Percentiles rank a stretch among this genome's conserved stretches.
Conservation (phyloP, 805 yeast genomes). For the Cyberlindnera euphorbiae region DNA sequence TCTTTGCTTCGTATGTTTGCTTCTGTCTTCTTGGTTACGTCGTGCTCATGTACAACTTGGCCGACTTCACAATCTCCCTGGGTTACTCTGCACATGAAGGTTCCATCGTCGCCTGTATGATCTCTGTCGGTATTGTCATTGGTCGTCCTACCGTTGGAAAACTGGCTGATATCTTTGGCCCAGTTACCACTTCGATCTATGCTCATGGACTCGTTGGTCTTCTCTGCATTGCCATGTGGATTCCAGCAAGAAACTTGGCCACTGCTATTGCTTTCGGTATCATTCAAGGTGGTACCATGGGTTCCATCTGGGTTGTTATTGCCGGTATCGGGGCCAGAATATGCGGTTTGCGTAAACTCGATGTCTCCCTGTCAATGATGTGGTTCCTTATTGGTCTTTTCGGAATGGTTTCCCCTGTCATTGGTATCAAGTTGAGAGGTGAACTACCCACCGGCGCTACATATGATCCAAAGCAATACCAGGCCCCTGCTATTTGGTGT, state of each 20-base stretch:
- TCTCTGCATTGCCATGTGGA: constrained; percentile 47
- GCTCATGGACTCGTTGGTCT: constrained; percentile 36
- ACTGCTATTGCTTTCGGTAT: constrained; percentile 50
- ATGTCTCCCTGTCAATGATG: constrained; percentile 43
- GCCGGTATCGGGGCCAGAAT: constrained; percentile 49
- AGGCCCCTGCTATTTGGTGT: constrained; percentile 50
- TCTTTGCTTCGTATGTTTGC: constrained; percentile 36
- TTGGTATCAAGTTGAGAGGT: constrained; percentile 49
- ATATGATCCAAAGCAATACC: constrained; percentile 42
- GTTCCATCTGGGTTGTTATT: constrained; percentile 52
- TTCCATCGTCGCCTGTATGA: constrained; percentile 54
- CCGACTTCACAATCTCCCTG: constrained; percentile 54
- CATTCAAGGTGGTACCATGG: constrained; percentile 54
- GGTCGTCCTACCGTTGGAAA: constrained; percentile 56
- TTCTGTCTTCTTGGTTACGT: constrained; percentile 59
- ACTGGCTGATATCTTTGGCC: constrained; percentile 47
- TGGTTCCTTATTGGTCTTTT: constrained; percentile 50
- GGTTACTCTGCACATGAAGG: constrained; percentile 55
- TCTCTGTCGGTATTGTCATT: constrained; percentile 48
- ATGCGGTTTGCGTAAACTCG: constrained; percentile 48
- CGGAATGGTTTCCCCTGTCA: constrained; percentile 52
- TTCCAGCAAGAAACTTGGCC: constrained; percentile 53
- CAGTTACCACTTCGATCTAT: constrained; percentile 42
- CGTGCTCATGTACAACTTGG: constrained; percentile 51
- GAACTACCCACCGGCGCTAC: constrained; percentile 22